Percentiles rank a stretch among this genome's conserved stretches.
Evolutionary conservation across 2,329 filamentous ascomycete species (phyloP).

Genomic region (Diaporthe eres): DNA sequence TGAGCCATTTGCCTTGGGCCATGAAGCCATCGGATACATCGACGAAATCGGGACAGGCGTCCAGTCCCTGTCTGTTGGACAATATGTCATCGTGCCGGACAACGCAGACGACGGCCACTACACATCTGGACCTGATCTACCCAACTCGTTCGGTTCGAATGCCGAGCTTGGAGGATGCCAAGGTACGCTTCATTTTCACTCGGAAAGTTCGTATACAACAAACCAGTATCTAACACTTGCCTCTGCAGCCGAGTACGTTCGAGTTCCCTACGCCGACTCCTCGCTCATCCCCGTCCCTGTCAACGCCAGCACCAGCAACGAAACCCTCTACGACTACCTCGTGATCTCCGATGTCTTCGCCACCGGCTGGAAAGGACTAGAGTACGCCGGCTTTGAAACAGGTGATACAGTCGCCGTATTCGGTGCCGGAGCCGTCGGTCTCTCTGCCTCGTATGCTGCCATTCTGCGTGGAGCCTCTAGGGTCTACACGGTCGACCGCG

Average conservation of each 20-base stretch:
- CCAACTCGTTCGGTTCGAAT: constrained; percentile 60
- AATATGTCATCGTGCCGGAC: constrained; percentile 53
- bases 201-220: constrained; percentile 68
- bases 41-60: constrained; percentile 55
- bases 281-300: constrained; percentile 61
- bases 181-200: constrained; percentile 61
- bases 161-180: constrained; percentile 61
- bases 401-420: constrained; percentile 67
- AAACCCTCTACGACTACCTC: constrained; percentile 43
- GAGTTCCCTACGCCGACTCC: constrained; percentile 64
- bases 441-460: constrained; percentile 66
- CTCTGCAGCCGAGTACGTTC: constrained; percentile 63
- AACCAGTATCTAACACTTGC: constrained; percentile 63
- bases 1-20: constrained; percentile 62
- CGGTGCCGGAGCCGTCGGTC: constrained; percentile 68
- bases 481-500: constrained; percentile 66
- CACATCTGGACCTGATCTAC: constrained; percentile 63
- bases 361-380: constrained; percentile 68
- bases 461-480: constrained; percentile 66
- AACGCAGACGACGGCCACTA: constrained; percentile 63
- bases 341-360: constrained; percentile 70
- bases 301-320: constrained; percentile 55
- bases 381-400: constrained; percentile 65
- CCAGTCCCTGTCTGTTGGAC: background rate
- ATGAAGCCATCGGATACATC: constrained; percentile 67